Percentiles rank a stretch among this genome's conserved stretches.
Evolutionary conservation across 495 filamentous ascomycete genomes (phyloP).

Genomic region (Melanomma pulvis-pyrius): DNA sequence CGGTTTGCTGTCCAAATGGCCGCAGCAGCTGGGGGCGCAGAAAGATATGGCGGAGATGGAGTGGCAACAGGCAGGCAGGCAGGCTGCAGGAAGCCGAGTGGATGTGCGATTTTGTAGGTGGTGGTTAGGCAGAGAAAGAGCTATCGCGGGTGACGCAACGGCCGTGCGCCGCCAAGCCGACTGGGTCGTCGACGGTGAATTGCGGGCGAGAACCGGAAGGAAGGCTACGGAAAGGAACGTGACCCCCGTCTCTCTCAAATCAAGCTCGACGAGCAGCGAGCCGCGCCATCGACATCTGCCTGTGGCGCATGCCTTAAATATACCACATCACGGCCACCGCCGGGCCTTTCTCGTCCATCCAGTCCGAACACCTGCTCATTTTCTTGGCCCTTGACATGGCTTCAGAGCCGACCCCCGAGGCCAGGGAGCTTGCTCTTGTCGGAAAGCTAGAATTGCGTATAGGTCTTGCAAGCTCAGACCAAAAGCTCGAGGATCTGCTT

Average conservation of each 20-base stretch:
- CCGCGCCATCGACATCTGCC: slow-evolving; percentile 31
- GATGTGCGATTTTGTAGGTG: neutral
- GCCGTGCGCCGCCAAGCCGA: neutral
- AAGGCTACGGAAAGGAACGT: neutral
- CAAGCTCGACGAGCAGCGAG: neutral
- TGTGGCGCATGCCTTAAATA: slow-evolving; percentile 26
- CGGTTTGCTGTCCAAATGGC: neutral
- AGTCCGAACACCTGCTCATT: neutral
- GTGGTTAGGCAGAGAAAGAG: neutral
- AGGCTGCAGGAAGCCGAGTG: neutral
- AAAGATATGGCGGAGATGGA: neutral
- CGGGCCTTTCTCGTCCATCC: neutral
- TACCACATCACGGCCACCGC: neutral
- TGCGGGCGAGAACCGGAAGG: neutral
- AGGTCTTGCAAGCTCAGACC: slow-evolving; percentile 80
- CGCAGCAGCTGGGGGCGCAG: neutral
- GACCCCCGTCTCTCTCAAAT: neutral
- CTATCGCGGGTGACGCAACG: neutral
- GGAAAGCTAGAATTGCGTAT: slow-evolving; percentile 91
- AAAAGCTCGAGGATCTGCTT: slow-evolving; percentile 75
- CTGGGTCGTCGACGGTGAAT: neutral
- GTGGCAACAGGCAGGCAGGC: neutral
- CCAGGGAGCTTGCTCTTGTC: slow-evolving; percentile 79
- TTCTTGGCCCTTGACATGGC: slow-evolving; percentile 26
- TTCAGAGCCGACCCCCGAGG: slow-evolving; percentile 50